phyloP scores from a whole-genome alignment of 352 stramenopile species.

The Globisporangium emineosum region DNA sequence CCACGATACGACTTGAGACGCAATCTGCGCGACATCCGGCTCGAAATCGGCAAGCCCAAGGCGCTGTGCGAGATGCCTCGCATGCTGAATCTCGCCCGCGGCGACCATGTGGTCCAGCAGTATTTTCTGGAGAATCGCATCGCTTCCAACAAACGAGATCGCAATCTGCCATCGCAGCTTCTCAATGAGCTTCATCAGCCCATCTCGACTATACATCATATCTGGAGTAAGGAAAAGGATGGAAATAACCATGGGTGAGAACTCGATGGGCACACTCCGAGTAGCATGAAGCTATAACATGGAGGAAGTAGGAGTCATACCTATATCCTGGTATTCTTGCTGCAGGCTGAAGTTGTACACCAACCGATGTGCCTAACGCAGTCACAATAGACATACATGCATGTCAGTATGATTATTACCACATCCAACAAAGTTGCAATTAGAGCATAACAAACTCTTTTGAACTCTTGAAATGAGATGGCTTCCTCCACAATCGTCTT shows the following conservation, averaged over 20 bases:
- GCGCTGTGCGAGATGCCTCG: slow-evolving; percentile 29
- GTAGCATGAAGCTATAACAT: not conserved
- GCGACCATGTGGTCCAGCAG: slow-evolving; percentile 47
- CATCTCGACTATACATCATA: slow-evolving; percentile 59
- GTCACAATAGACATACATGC: not conserved
- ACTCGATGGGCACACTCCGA: not conserved
- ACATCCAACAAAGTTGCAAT: too few relatives aligned
- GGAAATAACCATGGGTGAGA: not conserved
- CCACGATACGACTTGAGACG: slow-evolving; percentile 13
- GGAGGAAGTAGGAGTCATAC: not conserved
- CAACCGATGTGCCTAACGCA: slow-evolving; percentile 58
- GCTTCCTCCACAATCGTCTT: slow-evolving; percentile 50
- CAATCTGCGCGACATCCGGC: slow-evolving; percentile 19
- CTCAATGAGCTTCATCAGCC: slow-evolving; percentile 54
- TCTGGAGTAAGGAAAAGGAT: slow-evolving; percentile 18
- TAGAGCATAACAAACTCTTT: slow-evolving; percentile 23
- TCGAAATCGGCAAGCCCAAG: slow-evolving; percentile 44
- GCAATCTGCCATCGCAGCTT: slow-evolving; percentile 63
- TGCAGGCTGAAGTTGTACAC: slow-evolving; percentile 55
- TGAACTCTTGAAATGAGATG: slow-evolving; percentile 53
- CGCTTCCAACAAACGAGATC: slow-evolving; percentile 57
- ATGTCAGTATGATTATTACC: not conserved
- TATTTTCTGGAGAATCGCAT: slow-evolving; percentile 42
- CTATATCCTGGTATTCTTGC: slow-evolving; percentile 53
- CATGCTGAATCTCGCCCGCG: slow-evolving; percentile 29